Base-by-base conservation (phyloP, 495 filamentous ascomycete species). In the Talaromyces proteolyticus region DNA sequence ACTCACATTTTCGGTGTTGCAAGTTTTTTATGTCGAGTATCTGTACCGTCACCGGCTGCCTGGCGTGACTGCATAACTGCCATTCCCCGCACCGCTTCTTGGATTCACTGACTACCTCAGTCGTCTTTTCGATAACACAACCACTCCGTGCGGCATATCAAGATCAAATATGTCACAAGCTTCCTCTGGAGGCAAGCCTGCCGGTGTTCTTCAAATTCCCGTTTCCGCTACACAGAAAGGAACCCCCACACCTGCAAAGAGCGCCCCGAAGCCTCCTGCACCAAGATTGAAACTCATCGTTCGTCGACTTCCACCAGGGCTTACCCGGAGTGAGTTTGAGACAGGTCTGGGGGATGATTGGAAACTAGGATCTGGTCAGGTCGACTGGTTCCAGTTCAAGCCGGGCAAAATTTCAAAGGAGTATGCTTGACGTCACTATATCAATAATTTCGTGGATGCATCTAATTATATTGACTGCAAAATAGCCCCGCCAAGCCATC, bases 341-440 rank as follows among this genome's bases (percentile, higher is more conserved):
- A 65, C 65, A 20, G 71, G 78, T 10, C 60, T 96, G 40, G 90
- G 90, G n/a, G 80, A 87, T 2, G 87, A 90, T 51, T 96, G 91
- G 88, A 89, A 80, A 56, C 51, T 78, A 2, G 85, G 86, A 16
- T 77, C 76, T 20, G 89, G 89, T 10, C 95, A 85, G 64, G 81
- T 91, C 5, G 91, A 94, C 57, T 96, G 87, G 87, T 70, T 84
- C 44, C 65, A 72, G 26, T 98, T 86, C 68, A 81, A 82, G 53
- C 73, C 81, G 22, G 93, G 93, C 56, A 94, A 95, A 59, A 72
- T 91, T 20, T 93, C 92, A 3, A 87, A 87, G 59, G 89, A 97
- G 91, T 95, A 20, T 21, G 47, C 36, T 22, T 25, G 61, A 60
- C 76, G 67, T n/a, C 25, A 39, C 16, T 39, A 49, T 48, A 21